phyloP scores from a whole-genome alignment of 78 protist genomes.

The Dictyostelium intermedium region DNA sequence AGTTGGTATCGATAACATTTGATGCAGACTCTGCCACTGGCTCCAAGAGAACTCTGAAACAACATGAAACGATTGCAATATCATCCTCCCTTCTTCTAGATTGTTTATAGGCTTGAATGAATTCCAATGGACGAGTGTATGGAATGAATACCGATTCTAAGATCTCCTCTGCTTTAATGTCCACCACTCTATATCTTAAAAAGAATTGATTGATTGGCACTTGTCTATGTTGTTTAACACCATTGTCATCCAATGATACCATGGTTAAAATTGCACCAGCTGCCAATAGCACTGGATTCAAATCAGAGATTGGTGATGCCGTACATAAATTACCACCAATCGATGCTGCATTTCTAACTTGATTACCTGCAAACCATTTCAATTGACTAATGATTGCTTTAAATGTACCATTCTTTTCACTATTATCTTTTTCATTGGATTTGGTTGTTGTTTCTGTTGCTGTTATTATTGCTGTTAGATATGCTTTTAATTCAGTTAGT shows the following conservation, averaged over 20 bases:
- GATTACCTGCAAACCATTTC: conserved; percentile 91
- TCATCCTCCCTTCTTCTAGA: conserved; percentile 93
- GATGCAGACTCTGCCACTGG: background rate
- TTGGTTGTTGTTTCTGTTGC: too few relatives aligned
- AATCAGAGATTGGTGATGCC: conserved; percentile 93
- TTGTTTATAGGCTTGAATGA: conserved; percentile 86
- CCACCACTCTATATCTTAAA: conserved; percentile 80
- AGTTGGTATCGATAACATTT: background rate
- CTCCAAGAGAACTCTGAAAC: conserved; percentile 78
- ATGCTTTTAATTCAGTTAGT: conserved; percentile 35
- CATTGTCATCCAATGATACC: conserved; percentile 16
- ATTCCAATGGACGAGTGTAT: conserved; percentile 60
- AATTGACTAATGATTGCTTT: conserved; percentile 78
- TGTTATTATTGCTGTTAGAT: background rate
- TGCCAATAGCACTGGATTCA: conserved; percentile 89
- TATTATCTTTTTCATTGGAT: background rate
- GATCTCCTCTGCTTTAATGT: conserved; percentile 81
- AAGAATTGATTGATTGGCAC: conserved; percentile 42
- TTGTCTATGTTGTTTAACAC: background rate
- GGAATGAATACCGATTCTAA: conserved; percentile 79
- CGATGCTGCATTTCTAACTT: conserved; percentile 92
- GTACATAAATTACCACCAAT: conserved; percentile 92
- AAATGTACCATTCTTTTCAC: background rate
- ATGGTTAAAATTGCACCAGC: conserved; percentile 36
- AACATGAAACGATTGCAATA: conserved; percentile 92